Conservation (phyloP, 2,329 filamentous ascomycete genomes). For the Sporothrix globosa region DNA sequence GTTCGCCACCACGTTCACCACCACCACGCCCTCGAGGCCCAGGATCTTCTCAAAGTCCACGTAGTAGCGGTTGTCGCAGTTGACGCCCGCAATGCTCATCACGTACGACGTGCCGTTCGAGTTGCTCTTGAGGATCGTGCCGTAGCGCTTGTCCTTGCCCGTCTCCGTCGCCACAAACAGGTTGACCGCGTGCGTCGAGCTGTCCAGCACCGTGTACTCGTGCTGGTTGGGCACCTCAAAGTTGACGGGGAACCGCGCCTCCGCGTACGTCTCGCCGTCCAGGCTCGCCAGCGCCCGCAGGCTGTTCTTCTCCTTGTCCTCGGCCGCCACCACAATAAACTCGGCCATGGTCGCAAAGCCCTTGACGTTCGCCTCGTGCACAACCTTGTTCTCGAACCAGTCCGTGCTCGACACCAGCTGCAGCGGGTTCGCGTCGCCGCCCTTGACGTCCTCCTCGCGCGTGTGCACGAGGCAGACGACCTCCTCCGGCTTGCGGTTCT, state of each 20-base stretch:
- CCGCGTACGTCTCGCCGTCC: slow-evolving; percentile 79
- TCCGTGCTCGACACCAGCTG: slow-evolving; percentile 78
- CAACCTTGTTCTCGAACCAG: slow-evolving; percentile 68
- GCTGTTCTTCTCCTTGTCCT: slow-evolving; percentile 67
- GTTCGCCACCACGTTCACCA: slow-evolving; percentile 87
- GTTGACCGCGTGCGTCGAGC: slow-evolving; percentile 91
- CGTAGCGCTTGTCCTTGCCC: slow-evolving; percentile 67
- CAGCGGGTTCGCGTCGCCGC: slow-evolving; percentile 65
- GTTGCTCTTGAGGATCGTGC: slow-evolving; percentile 95
- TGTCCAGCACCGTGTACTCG: slow-evolving; percentile 91
- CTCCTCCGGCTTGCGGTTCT: slow-evolving; percentile 56
- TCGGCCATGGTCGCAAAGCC: slow-evolving; percentile 95
- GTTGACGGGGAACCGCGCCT: slow-evolving; percentile 82
- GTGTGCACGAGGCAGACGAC: slow-evolving; percentile 66
- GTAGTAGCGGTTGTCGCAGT: slow-evolving; percentile 74
- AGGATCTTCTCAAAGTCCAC: slow-evolving; percentile 97
- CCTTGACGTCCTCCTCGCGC: slow-evolving; percentile 50
- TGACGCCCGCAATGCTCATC: slow-evolving; percentile 77
- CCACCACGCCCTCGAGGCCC: slow-evolving; percentile 83
- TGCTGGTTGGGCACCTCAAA: slow-evolving; percentile 77
- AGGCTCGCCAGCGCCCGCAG: slow-evolving; percentile 81
- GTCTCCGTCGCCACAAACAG: slow-evolving; percentile 84
- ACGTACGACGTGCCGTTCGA: slow-evolving; percentile 97
- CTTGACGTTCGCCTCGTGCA: slow-evolving; percentile 71
- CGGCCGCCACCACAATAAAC: slow-evolving; percentile 86